Conservation (phyloP, 768 basidiomycete genomes). For the Heimioporus sp. region DNA sequence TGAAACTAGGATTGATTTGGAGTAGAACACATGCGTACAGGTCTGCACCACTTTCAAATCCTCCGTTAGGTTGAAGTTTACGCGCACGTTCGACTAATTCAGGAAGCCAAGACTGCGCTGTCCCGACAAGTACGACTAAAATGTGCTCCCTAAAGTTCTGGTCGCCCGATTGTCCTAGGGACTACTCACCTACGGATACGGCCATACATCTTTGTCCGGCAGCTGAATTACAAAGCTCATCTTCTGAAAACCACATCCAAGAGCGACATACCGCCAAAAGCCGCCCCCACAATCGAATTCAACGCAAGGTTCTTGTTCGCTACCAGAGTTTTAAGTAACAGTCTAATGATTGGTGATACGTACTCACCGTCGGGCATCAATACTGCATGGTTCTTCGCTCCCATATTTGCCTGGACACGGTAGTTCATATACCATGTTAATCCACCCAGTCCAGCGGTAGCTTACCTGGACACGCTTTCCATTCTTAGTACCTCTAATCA, state of each 20-base stretch:
- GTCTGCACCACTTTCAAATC: slow-evolving; percentile 86
- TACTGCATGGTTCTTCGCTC: slow-evolving; percentile 96
- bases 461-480: slow-evolving; percentile 85
- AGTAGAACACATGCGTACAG: slow-evolving; percentile 43
- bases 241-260: slow-evolving; percentile 17
- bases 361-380: slow-evolving; percentile 87
- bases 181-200: slow-evolving; percentile 73
- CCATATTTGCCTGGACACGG: slow-evolving; percentile 62
- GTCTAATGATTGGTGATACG: neutral
- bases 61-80: slow-evolving; percentile 80
- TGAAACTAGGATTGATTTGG: neutral
- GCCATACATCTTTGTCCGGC: slow-evolving; percentile 99
- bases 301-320: slow-evolving; percentile 91
- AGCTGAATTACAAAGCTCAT: slow-evolving; percentile 45
- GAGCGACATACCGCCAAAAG: slow-evolving; percentile 70
- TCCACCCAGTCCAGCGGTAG: slow-evolving; percentile 8
- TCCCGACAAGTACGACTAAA: slow-evolving; percentile 78
- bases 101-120: slow-evolving; percentile 76
- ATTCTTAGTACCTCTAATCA: slow-evolving; percentile 67
- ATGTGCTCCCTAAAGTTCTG: neutral
- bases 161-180: neutral
- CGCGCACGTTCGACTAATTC: slow-evolving; percentile 81
- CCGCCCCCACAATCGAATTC: slow-evolving; percentile 91
- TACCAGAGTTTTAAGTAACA: slow-evolving; percentile 23
- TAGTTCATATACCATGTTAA: neutral